Evolutionary conservation across 1,284 basidiomycete species (phyloP).

Genomic region (Ganoderma boninense): DNA sequence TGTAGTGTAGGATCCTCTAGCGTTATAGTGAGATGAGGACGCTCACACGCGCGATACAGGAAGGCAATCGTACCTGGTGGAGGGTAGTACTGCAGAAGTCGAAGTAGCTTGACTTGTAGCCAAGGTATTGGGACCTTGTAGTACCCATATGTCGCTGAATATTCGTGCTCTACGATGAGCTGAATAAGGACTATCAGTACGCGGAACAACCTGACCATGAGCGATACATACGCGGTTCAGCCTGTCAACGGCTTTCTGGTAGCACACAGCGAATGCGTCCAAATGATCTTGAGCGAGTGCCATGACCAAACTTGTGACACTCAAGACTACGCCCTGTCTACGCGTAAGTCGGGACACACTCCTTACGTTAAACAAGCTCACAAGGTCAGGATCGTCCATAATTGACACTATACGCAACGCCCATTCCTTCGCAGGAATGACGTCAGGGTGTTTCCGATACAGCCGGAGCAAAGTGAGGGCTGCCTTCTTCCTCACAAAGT

Average conservation of each 20-base stretch:
- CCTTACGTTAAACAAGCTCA: slow-evolving; percentile 42
- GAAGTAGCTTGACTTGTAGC: slow-evolving; percentile 96
- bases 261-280: slow-evolving; percentile 90
- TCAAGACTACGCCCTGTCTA: slow-evolving; percentile 89
- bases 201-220: neutral
- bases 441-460: slow-evolving; percentile 96
- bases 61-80: slow-evolving; percentile 73
- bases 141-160: slow-evolving; percentile 90
- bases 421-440: slow-evolving; percentile 95
- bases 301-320: slow-evolving; percentile 94
- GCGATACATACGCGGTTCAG: slow-evolving; percentile 75
- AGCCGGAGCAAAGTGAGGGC: slow-evolving; percentile 92
- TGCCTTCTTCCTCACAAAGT: slow-evolving; percentile 98
- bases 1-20: slow-evolving; percentile 86
- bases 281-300: slow-evolving; percentile 94
- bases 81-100: slow-evolving; percentile 95
- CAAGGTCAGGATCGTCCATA: slow-evolving; percentile 94
- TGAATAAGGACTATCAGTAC: slow-evolving; percentile 43
- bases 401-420: slow-evolving; percentile 93
- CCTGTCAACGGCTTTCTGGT: slow-evolving; percentile 93
- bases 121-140: slow-evolving; percentile 98
- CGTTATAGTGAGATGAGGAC: neutral
- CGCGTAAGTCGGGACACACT: slow-evolving; percentile 7
- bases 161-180: slow-evolving; percentile 93
- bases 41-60: neutral